Conservation (phyloP, 116 monocot genomes). For the Cymodocea nodosa region DNA sequence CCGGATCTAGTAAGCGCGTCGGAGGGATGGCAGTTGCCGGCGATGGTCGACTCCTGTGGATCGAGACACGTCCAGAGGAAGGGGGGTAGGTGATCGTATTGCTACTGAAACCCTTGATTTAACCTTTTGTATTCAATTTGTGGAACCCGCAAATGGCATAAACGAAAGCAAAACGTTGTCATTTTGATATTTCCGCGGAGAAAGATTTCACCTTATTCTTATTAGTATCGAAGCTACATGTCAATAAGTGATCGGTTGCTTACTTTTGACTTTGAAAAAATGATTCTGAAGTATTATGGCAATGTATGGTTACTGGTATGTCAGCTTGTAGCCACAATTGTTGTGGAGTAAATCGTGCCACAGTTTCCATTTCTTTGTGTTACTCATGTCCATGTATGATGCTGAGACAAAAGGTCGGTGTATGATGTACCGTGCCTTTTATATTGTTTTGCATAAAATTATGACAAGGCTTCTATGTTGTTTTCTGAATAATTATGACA, state of each 20-base stretch:
- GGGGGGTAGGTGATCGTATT: slow-evolving; percentile 42
- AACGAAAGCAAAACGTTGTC: too few species aligned
- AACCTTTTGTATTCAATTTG: not conserved
- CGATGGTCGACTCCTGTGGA: slow-evolving; percentile 73
- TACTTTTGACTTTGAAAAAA: not conserved
- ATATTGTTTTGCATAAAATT: not conserved
- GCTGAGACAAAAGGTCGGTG: not conserved
- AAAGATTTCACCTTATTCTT: too few species aligned
- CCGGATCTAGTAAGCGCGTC: slow-evolving; percentile 60
- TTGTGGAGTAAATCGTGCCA: not conserved
- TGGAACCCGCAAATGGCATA: too few species aligned
- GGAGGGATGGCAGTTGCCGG: slow-evolving; percentile 53
- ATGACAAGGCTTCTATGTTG: not conserved
- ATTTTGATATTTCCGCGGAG: too few species aligned
- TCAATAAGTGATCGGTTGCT: too few species aligned
- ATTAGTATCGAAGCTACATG: too few species aligned
- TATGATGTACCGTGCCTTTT: not conserved
- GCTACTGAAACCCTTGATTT: not conserved
- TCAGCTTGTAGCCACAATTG: too few species aligned
- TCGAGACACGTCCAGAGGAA: slow-evolving; percentile 69
- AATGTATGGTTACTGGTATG: too few species aligned
- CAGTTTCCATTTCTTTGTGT: not conserved
- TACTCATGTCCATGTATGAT: not conserved
- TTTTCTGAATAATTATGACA: not conserved
- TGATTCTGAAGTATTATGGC: not conserved